Evolutionary conservation across 164 flowering plant genomes (phyloP).

Genomic region (Chloranthus sessilifolius): DNA sequence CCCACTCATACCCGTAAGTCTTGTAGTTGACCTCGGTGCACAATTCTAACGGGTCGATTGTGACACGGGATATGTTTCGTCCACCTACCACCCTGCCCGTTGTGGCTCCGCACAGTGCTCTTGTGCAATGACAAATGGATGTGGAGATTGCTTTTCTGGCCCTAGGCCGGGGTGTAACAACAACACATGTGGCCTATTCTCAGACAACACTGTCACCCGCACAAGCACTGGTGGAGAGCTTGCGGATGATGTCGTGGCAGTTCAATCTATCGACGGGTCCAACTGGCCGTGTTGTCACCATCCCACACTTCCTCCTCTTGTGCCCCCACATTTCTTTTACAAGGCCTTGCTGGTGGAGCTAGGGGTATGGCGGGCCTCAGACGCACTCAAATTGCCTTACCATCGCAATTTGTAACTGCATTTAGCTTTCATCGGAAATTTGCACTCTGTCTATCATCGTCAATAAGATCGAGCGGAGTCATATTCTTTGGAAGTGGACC

Average conservation of each 20-base stretch:
- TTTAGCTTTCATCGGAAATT: too few species aligned
- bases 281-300: conserved; percentile 11
- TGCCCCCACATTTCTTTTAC: conserved; percentile 8
- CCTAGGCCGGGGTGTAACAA: conserved; percentile 16
- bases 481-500: too few species aligned
- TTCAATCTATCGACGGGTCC: conserved; percentile 18
- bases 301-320: conserved; percentile 10
- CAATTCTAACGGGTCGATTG: neutral
- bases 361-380: too few species aligned
- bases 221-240: conserved; percentile 6
- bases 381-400: too few species aligned
- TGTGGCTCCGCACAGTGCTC: neutral
- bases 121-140: neutral
- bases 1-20: neutral
- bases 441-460: too few species aligned
- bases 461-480: too few species aligned
- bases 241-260: conserved; percentile 7
- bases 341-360: conserved; percentile 17
- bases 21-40: neutral
- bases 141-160: conserved; percentile 12
- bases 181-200: conserved; percentile 9
- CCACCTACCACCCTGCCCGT: conserved; percentile 2
- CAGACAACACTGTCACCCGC: conserved; percentile 7
- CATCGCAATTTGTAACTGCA: too few species aligned
- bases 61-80: neutral